These are phyloP conservation scores for Tulasnella sp. DNA, from an alignment of 768 basidiomycete genomes.

Conservation along the genomic window DNA sequence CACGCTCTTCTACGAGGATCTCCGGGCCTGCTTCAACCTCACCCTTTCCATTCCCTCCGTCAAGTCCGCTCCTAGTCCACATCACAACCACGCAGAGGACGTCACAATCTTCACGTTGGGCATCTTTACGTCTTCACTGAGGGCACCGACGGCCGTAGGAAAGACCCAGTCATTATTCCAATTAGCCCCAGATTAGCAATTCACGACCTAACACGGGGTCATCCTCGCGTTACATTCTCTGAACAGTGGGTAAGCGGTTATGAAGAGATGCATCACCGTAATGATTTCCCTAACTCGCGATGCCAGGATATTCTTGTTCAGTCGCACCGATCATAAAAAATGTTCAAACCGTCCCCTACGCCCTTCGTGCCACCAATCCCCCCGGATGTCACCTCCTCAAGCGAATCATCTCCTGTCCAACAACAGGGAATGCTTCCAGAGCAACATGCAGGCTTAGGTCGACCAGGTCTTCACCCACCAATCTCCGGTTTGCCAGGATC, in stretches of 20 bases:
- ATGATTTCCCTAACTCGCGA: neutral
- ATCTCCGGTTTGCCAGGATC: conserved; percentile 17
- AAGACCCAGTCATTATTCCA: conserved; percentile 1
- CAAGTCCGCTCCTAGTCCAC: neutral
- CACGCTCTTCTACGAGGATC: conserved; percentile 4
- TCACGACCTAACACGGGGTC: neutral
- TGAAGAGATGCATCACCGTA: neutral
- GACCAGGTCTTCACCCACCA: conserved; percentile 12
- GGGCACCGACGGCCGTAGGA: conserved; percentile 10
- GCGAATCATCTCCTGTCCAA: conserved; percentile 25
- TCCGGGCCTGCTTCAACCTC: conserved; percentile 2
- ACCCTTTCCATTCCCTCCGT: neutral
- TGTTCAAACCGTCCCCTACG: conserved; percentile 28
- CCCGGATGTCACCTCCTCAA: conserved; percentile 26
- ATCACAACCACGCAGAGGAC: conserved; percentile 2
- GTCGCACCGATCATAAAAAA: neutral
- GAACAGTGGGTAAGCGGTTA: neutral
- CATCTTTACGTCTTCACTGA: neutral
- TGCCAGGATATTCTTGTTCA: neutral
- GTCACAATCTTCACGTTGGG: neutral
- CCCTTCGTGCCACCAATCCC: conserved; percentile 26
- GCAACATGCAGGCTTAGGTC: conserved; percentile 9
- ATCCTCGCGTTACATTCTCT: neutral
- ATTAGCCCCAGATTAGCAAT: conserved; percentile 1
- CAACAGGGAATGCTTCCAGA: conserved; percentile 15